Percentiles rank a stretch among this genome's conserved stretches.
These are phyloP conservation scores for Moniliophthora roreri DNA, from an alignment of 1,284 basidiomycete species.

Conservation along the genomic window DNA sequence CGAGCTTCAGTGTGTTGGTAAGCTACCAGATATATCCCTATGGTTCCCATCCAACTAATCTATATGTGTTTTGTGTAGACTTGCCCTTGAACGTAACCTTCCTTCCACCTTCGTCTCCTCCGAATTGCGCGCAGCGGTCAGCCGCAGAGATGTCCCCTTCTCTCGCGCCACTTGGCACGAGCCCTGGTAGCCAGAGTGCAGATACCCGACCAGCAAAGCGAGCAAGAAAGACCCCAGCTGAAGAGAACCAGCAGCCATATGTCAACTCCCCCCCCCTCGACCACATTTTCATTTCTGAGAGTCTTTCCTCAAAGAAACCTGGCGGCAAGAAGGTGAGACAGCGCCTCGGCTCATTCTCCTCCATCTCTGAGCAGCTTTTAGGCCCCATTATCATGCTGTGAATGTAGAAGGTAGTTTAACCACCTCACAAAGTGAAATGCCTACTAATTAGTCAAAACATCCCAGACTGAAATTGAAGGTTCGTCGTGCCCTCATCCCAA, in stretches of 20 bases:
- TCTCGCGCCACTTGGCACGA: not conserved
- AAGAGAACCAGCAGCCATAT: not conserved
- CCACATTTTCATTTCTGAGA: slow-evolving; percentile 42
- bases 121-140: slow-evolving; percentile 11
- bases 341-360: not conserved
- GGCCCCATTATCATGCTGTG: slow-evolving; percentile 55
- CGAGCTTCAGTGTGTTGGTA: slow-evolving; percentile 2
- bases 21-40: slow-evolving; percentile 11
- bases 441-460: slow-evolving; percentile 6
- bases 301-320: slow-evolving; percentile 33
- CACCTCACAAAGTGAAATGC: not conserved
- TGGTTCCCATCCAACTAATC: slow-evolving; percentile 8
- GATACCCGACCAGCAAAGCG: slow-evolving; percentile 16
- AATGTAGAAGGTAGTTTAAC: slow-evolving; percentile 51
- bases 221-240: slow-evolving; percentile 10
- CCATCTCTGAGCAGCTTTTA: slow-evolving; percentile 18
- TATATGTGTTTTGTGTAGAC: slow-evolving; percentile 3
- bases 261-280: slow-evolving; percentile 28
- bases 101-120: slow-evolving; percentile 9
- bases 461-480: slow-evolving; percentile 50
- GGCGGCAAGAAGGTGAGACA: slow-evolving; percentile 36
- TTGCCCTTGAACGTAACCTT: slow-evolving; percentile 9
- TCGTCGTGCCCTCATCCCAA: slow-evolving; percentile 14
- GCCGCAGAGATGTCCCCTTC: slow-evolving; percentile 13
- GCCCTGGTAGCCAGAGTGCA: not conserved